A percentile compares a stretch with the other conserved stretches of the same genome.
Conservation (phyloP, 495 filamentous ascomycete genomes). For the Podospora pseudocomata region DNA sequence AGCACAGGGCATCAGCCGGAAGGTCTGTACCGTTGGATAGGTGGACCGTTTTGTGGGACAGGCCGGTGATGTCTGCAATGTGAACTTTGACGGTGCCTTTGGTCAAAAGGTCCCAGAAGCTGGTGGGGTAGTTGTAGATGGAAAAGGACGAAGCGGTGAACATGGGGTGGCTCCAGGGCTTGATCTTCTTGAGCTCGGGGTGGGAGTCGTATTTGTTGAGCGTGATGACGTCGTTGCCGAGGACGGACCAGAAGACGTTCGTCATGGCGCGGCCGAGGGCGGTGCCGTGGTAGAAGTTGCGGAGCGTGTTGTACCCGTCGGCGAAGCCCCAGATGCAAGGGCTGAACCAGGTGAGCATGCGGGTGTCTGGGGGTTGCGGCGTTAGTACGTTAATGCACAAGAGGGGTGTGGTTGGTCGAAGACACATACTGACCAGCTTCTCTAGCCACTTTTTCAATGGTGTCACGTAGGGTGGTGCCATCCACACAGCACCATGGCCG, state of each 20-base stretch:
- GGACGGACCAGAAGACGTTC: slow-evolving; percentile 62
- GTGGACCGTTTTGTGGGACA: slow-evolving; percentile 49
- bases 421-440: slow-evolving; percentile 55
- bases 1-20: slow-evolving; percentile 61
- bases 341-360: slow-evolving; percentile 44
- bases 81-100: slow-evolving; percentile 59
- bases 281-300: slow-evolving; percentile 61
- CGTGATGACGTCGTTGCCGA: slow-evolving; percentile 57
- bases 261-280: slow-evolving; percentile 64
- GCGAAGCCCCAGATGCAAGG: slow-evolving; percentile 44
- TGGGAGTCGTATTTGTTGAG: slow-evolving; percentile 59
- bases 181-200: slow-evolving; percentile 59
- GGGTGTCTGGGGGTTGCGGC: slow-evolving; percentile 29
- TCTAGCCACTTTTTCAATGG: slow-evolving; percentile 46
- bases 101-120: slow-evolving; percentile 61
- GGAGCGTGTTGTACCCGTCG: slow-evolving; percentile 40
- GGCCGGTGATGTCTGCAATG: slow-evolving; percentile 55
- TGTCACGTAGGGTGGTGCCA: slow-evolving; percentile 55
- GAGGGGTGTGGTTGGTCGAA: background rate
- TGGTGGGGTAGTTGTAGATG: slow-evolving; percentile 66
- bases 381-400: background rate
- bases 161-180: slow-evolving; percentile 61
- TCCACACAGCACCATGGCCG: slow-evolving; percentile 71
- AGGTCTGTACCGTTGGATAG: slow-evolving; percentile 55
- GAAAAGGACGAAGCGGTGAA: slow-evolving; percentile 59